Base-by-base conservation (phyloP, 345 rosid genomes). In the Hibiscus trionum region DNA sequence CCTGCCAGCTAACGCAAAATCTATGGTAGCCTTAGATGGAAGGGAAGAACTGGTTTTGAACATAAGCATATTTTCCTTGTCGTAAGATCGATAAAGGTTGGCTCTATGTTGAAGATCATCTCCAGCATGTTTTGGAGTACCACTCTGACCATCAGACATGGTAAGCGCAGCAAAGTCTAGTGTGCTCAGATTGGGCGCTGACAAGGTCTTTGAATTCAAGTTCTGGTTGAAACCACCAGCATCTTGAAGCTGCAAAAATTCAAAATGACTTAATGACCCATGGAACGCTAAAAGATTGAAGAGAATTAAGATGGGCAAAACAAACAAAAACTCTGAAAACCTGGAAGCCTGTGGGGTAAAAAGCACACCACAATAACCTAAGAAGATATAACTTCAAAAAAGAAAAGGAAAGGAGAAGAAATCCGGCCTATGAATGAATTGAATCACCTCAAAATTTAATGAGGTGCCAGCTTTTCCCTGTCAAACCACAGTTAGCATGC, bases 1-100 rank as follows among this genome's bases (percentile, higher is more conserved):
- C 86, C 88, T 86, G 80, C 89, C 98, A 66, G 97, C 96, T 72
- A 97, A 87, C 58, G 94, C 97, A 77, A 89, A 95, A 85, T 95
- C 97, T 58, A 75, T 61, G 5, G 93, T 77, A 55, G 87, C 89
- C 72, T 87, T 82, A 69, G 87, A 80, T 66, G 86, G 81, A 69
- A 76, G 69, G 6, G 91, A 81, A 33, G 93, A 66, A 73, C 84
- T 80, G 1, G 91, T 71, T 80, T 92, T 89, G 82, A 92, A 90
- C 81, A 86, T 74, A 69, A 90, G 88, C 76, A 86, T 26, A 81
- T 82, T 89, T 15, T 90, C 92, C 80, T 92, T 89, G 77, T 86
- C 93, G 70, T 85, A 66, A 58, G 90, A 76, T 76, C 80, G 87
- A 80, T 82, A 90, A 56, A 85, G 82, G 77, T 83, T 85, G 64